Conservation (phyloP, 2,329 filamentous ascomycete species). For the Colletotrichum lini region DNA sequence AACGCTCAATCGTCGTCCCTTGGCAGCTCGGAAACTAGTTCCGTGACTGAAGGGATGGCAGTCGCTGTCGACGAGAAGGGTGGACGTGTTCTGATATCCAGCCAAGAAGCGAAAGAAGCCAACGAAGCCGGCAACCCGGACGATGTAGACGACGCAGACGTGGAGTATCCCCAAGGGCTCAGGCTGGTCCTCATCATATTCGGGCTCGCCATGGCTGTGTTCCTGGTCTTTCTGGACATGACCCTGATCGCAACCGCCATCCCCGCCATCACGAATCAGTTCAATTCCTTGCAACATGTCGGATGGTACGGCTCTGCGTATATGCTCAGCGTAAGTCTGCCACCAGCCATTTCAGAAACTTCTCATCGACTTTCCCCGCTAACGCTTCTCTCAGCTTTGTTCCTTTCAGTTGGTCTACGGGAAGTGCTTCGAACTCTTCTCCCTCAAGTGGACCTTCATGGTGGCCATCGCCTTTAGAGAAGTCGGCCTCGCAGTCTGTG, state of each 20-base stretch:
- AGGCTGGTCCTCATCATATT: slow-evolving; percentile 62
- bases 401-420: slow-evolving; percentile 49
- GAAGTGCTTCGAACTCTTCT: slow-evolving; percentile 50
- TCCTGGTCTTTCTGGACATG: slow-evolving; percentile 56
- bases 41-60: background rate
- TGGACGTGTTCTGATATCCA: background rate
- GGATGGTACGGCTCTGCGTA: slow-evolving; percentile 70
- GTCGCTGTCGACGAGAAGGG: background rate
- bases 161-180: slow-evolving; percentile 47
- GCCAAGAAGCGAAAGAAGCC: background rate
- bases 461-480: slow-evolving; percentile 46
- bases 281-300: slow-evolving; percentile 65
- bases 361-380: background rate
- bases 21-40: background rate
- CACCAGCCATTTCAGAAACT: slow-evolving; percentile 36
- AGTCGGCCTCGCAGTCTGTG: slow-evolving; percentile 47
- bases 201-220: slow-evolving; percentile 68
- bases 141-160: slow-evolving; percentile 2
- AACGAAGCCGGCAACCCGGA: slow-evolving; percentile 2
- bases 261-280: slow-evolving; percentile 64
- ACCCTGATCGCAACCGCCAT: slow-evolving; percentile 53
- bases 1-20: background rate
- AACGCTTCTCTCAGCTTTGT: slow-evolving; percentile 46
- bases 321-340: slow-evolving; percentile 53
- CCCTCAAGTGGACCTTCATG: slow-evolving; percentile 48